Conservation (phyloP, 2,329 filamentous ascomycete genomes). For the Aureobasidium zeae region DNA sequence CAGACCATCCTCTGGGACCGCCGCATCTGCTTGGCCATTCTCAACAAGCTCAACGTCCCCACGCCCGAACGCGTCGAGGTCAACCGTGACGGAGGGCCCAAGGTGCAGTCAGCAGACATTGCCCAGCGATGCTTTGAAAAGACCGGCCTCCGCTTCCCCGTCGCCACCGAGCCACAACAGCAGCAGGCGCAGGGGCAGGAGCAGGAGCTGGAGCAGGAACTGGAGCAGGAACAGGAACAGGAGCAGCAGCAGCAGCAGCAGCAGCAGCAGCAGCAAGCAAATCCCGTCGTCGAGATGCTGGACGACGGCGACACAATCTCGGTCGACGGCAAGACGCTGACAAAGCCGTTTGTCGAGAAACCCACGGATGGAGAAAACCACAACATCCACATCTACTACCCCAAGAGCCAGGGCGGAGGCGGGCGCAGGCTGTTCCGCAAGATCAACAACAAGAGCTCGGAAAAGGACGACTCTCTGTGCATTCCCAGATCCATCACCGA, state of each 20-base stretch:
- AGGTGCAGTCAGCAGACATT: conserved; percentile 66
- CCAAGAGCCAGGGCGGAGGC: conserved; percentile 74
- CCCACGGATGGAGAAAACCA: conserved; percentile 97
- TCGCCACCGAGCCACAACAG: conserved; percentile 8
- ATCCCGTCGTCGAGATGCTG: conserved; percentile 63
- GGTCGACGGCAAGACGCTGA: conserved; percentile 73
- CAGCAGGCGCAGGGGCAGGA: conserved; percentile 3
- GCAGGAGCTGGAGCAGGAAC: too few species aligned
- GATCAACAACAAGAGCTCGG: conserved; percentile 97
- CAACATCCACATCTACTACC: conserved; percentile 97
- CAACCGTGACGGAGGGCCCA: conserved; percentile 83
- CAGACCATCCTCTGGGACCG: conserved; percentile 96
- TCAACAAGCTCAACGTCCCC: conserved; percentile 82
- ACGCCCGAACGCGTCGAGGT: conserved; percentile 85
- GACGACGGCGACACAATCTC: conserved; percentile 81
- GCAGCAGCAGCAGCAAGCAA: conserved; percentile 6
- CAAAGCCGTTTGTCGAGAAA: conserved; percentile 96
- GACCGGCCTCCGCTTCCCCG: conserved; percentile 54
- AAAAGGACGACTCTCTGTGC: conserved; percentile 70
- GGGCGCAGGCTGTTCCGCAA: conserved; percentile 90
- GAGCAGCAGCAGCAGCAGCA: conserved; percentile 12
- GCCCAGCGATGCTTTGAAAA: conserved; percentile 70
- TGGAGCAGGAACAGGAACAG: conserved; percentile 14
- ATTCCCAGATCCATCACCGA: conserved; percentile 76
- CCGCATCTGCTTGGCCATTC: conserved; percentile 73